Evolutionary conservation across 192 early-diverging fungal genomes (phyloP).

Genomic region (Allomyces arbusculus): DNA sequence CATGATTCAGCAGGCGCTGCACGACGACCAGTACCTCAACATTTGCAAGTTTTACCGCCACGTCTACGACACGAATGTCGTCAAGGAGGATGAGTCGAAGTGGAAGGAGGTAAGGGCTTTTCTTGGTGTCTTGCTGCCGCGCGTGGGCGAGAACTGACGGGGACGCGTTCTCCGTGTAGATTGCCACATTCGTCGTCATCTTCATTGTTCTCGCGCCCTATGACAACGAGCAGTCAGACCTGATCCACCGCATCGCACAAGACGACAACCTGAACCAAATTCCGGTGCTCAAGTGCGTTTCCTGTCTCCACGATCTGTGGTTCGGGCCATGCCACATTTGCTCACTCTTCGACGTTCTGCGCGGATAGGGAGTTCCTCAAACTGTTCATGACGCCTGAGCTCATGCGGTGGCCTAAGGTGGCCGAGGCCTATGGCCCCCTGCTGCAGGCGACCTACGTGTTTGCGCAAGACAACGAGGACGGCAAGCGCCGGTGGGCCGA

Average conservation of each 20-base stretch:
- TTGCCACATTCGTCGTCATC: slow-evolving; percentile 58
- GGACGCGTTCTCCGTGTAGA: slow-evolving; percentile 12
- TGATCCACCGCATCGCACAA: slow-evolving; percentile 64
- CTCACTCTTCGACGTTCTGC: slow-evolving; percentile 1
- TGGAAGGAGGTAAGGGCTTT: slow-evolving; percentile 37
- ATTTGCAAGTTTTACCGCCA: slow-evolving; percentile 82
- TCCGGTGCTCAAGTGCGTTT: slow-evolving; percentile 41
- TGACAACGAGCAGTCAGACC: slow-evolving; percentile 89
- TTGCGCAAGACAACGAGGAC: slow-evolving; percentile 46
- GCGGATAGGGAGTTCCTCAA: slow-evolving; percentile 51
- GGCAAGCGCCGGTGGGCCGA: slow-evolving; percentile 59
- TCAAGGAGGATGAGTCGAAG: slow-evolving; percentile 55
- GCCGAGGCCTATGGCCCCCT: slow-evolving; percentile 67
- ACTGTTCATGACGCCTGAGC: slow-evolving; percentile 74
- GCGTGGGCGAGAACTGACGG: no score
- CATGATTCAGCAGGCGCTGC: slow-evolving; percentile 85
- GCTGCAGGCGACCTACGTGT: slow-evolving; percentile 52
- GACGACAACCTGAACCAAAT: slow-evolving; percentile 65
- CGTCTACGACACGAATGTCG: slow-evolving; percentile 65
- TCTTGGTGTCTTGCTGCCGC: no score
- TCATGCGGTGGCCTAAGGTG: slow-evolving; percentile 89
- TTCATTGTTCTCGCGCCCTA: slow-evolving; percentile 79
- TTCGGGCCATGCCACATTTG: background rate
- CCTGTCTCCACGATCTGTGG: background rate
- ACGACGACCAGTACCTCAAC: slow-evolving; percentile 75